Conservation (phyloP, 208 protist genomes). For the Crithidia acanthocephali region DNA sequence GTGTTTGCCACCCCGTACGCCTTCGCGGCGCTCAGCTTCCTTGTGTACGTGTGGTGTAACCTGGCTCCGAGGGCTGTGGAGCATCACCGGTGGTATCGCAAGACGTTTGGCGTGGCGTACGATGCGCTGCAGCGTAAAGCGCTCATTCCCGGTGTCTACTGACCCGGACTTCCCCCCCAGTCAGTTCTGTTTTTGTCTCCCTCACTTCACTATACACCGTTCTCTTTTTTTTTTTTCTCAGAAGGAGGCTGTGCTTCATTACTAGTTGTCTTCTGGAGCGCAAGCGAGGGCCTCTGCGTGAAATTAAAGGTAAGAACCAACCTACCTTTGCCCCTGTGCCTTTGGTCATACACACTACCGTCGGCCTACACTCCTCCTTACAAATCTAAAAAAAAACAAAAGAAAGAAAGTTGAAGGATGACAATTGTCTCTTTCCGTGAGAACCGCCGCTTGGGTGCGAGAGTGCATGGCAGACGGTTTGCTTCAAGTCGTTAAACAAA, state of each 20-base stretch:
- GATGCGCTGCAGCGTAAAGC: constrained; percentile 36
- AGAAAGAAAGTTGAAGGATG: neutral
- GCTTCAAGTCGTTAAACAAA: too few relatives aligned
- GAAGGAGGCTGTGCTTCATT: too few relatives aligned
- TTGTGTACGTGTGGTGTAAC: constrained; percentile 71
- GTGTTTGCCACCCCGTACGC: constrained; percentile 28
- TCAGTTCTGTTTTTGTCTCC: neutral
- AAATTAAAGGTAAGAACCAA: too few relatives aligned
- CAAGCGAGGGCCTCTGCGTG: too few relatives aligned
- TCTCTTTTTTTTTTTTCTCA: neutral
- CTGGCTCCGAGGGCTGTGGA: constrained; percentile 62
- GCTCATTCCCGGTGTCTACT: constrained; percentile 35
- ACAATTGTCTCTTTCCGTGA: neutral
- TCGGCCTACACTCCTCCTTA: too few relatives aligned
- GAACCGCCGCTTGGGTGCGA: neutral
- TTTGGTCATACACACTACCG: too few relatives aligned
- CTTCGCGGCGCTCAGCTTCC: constrained; percentile 62
- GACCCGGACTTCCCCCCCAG: neutral
- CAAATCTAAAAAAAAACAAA: neutral
- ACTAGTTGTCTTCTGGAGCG: too few relatives aligned
- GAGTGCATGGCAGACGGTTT: too few relatives aligned
- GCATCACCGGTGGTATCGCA: constrained; percentile 75
- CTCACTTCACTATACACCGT: constrained; percentile 4
- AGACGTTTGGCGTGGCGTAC: constrained; percentile 66
- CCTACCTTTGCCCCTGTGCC: too few relatives aligned